Evolutionary conservation across 495 filamentous ascomycete species (phyloP), one percentile per base, ranked within the genome.

Genomic region (Aspergillus cavernicola): DNA sequence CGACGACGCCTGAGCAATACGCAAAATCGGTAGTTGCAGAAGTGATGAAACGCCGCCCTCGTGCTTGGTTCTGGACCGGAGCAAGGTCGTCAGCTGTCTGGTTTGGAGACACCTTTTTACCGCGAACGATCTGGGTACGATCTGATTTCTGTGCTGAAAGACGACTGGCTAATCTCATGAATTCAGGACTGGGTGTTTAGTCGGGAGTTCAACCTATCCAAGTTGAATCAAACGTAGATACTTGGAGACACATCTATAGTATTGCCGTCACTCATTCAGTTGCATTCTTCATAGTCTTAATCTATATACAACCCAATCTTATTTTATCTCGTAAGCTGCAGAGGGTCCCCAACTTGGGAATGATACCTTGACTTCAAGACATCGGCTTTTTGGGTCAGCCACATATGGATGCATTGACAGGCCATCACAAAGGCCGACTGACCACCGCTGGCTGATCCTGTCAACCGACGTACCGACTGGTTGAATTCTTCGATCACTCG

Each of bases 111-210:
- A 24, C 45, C 1, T 49, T 24, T 37, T 24, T 37, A 4, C 20
- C 31, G 11, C 9, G 32, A 11, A 37, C 32, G 16, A 11, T 49
- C n/a, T 49, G 31, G 31, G 45, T 49, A 15, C 22, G 45, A 15
- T 39, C 8, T 16, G 8, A 39, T 39, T 6, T 20, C 6, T 8
- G 12, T 8, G n/a, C 36, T 39, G 5, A 20, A n/a, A 6, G 6
- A 12, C n/a, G 33, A 6, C 13, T 4, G n/a, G n/a, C n/a, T n/a
- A n/a, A n/a, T n/a, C n/a, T n/a, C n/a, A n/a, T n/a, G n/a, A n/a
- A n/a, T 29, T 3, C 24, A 46, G 42, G 42, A 46, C 15, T 46
- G 42, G 42, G 10, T 46, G 23, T 46, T 46, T 29, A 31, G 23
- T 28, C 19, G 42, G 24, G 29, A 31, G 24, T 46, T 46, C 24